These are phyloP conservation scores for Solanum sitiens DNA, from an alignment of 257 asterid genomes.

Conservation along the genomic window DNA sequence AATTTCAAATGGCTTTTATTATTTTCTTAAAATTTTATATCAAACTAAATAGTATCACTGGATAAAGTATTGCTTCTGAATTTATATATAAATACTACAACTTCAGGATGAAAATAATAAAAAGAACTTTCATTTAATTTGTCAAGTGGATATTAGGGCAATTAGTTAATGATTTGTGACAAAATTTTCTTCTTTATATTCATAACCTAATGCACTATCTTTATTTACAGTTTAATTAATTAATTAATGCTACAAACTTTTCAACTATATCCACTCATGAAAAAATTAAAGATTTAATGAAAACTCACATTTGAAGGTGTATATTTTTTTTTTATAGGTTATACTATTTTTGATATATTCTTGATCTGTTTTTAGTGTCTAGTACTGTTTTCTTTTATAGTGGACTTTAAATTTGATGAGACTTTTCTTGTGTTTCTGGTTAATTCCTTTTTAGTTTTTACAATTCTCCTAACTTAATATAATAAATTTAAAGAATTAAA, in stretches of 20 bases:
- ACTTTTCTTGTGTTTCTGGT: not conserved
- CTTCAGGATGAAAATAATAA: not conserved
- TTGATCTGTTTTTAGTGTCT: not conserved
- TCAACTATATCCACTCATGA: not conserved
- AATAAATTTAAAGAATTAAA: too few relatives aligned
- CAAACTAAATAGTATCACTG: too few relatives aligned
- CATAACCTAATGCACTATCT: not conserved
- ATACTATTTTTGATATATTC: not conserved
- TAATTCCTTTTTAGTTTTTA: not conserved
- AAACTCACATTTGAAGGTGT: not conserved
- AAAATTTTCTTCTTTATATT: not conserved
- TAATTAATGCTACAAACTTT: not conserved
- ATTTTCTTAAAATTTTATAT: too few relatives aligned
- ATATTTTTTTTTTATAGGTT: not conserved
- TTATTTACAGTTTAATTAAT: not conserved
- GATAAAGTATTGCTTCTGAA: not conserved
- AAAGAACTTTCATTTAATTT: not conserved
- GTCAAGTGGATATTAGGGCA: not conserved
- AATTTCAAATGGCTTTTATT: too few relatives aligned
- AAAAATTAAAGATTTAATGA: not conserved
- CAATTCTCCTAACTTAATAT: not conserved
- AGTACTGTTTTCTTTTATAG: not conserved
- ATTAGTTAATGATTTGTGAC: not conserved
- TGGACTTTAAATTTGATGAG: not conserved
- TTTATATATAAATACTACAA: not conserved